A percentile compares a stretch with the other conserved stretches of the same genome.
Conservation (phyloP, 345 rosid species). For the Citrus maxima region DNA sequence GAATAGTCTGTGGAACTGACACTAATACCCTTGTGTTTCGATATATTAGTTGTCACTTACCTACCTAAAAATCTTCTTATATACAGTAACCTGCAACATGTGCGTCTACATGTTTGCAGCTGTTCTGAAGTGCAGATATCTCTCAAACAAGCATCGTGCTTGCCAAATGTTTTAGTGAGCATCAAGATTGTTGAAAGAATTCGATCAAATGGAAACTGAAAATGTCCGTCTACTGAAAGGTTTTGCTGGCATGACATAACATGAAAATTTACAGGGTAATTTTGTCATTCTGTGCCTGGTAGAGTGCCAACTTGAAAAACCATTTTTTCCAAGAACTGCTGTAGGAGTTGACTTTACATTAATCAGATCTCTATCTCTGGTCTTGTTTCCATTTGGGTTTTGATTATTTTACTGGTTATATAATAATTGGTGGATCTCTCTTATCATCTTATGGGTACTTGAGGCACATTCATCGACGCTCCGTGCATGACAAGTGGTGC, state of each 20-base stretch:
- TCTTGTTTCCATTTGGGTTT: neutral
- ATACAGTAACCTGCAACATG: neutral
- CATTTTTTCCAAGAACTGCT: neutral
- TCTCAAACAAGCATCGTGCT: neutral
- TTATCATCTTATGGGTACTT: neutral
- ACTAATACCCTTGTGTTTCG: neutral
- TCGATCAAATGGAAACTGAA: constrained; percentile 1
- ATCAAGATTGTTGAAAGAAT: neutral
- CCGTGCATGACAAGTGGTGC: constrained; percentile 7
- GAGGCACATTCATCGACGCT: neutral
- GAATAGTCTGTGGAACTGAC: neutral
- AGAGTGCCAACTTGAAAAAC: constrained; percentile 9
- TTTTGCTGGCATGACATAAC: neutral
- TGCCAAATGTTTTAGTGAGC: neutral
- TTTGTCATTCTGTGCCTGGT: constrained; percentile 2
- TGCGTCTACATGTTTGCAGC: neutral
- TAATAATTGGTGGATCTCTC: neutral
- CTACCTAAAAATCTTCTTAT: neutral
- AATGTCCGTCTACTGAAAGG: neutral
- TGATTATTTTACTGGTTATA: neutral
- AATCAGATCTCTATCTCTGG: neutral
- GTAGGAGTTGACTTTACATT: constrained; percentile 20
- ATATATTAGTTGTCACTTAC: neutral
- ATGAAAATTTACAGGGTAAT: constrained; percentile 3
- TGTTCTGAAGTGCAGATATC: neutral